phyloP scores from a whole-genome alignment of 345 rosid genomes.

The Boechera divaricarpa region DNA sequence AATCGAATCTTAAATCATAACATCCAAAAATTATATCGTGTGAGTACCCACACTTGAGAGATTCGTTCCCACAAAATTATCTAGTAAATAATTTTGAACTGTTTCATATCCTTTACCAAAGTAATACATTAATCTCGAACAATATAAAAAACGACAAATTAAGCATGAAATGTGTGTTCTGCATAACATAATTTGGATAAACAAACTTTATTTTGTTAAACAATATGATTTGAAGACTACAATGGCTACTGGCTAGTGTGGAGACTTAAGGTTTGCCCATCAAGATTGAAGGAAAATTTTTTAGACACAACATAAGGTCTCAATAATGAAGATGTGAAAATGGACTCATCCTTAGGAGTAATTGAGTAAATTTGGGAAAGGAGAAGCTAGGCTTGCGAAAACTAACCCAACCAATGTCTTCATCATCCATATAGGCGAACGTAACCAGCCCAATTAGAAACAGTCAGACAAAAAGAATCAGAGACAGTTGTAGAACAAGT shows the following conservation, averaged over 20 bases:
- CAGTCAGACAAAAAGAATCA: neutral
- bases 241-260: neutral
- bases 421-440: neutral
- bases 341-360: neutral
- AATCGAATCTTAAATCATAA: neutral
- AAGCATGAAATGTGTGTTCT: neutral
- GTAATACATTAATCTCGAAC: neutral
- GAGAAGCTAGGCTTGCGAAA: neutral
- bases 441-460: no score
- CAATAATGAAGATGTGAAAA: neutral
- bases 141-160: neutral
- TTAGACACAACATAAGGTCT: neutral
- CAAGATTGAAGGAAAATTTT: neutral
- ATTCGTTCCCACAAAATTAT: conserved; percentile 3
- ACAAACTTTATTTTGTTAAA: neutral
- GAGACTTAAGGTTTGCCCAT: neutral
- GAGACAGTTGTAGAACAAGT: neutral
- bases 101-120: neutral
- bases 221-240: neutral
- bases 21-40: neutral
- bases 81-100: neutral
- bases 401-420: neutral
- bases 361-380: neutral
- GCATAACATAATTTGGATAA: neutral
- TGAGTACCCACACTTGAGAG: conserved; percentile 24